A percentile compares a stretch with the other conserved stretches of the same genome.
Conservation (phyloP, 345 rosid species). For the Psidium guajava region DNA sequence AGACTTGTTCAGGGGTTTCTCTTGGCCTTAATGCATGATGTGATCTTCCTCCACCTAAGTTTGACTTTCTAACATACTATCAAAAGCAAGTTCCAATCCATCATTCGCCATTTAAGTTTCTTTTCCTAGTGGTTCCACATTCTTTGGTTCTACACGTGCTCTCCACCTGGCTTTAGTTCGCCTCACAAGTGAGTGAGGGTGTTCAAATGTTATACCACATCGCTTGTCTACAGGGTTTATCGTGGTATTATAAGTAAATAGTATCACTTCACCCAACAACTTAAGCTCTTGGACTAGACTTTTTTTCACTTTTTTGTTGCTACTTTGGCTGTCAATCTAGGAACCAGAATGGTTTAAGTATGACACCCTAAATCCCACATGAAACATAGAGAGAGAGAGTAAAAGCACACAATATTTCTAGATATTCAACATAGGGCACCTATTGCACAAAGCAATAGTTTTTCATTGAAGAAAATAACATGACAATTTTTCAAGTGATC, state of each 20-base stretch:
- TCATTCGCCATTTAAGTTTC: background rate
- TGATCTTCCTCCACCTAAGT: background rate
- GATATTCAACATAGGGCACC: background rate
- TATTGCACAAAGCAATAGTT: background rate
- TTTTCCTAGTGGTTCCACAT: background rate
- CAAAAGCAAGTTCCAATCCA: background rate
- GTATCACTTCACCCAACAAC: background rate
- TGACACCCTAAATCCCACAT: background rate
- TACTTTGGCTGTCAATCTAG: background rate
- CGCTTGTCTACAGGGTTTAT: background rate
- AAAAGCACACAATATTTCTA: background rate
- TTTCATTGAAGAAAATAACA: background rate
- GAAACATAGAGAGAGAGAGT: background rate
- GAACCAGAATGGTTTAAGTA: background rate
- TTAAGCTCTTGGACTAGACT: background rate
- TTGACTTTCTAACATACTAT: background rate
- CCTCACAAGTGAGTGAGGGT: background rate
- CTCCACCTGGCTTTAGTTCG: background rate
- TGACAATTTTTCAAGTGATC: background rate
- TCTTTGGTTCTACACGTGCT: background rate
- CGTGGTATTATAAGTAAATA: background rate
- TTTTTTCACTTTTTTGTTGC: background rate
- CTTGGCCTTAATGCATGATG: background rate
- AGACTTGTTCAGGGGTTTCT: background rate
- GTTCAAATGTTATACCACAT: background rate